Base-by-base conservation (phyloP, 352 stramenopile species). In the Phytophthora syringae region DNA sequence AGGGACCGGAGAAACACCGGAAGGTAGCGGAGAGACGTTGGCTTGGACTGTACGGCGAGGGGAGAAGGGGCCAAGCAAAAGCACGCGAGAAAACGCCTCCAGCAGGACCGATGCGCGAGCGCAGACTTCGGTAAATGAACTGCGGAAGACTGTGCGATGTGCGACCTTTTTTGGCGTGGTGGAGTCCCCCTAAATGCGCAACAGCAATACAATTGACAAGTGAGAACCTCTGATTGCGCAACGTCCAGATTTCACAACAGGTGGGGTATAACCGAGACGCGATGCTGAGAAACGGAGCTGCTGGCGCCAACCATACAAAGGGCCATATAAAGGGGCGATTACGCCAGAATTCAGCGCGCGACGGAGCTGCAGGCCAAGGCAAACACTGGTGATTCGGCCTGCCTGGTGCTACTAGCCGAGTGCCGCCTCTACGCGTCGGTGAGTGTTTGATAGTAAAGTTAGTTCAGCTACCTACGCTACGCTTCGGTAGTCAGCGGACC, bases 91-190 rank as follows among this genome's bases (percentile, higher is more conserved):
- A 10, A 20, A 58, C 11, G 48, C 55, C 42, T 43, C 47, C 47
- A 45, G 7, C 44, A 42, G 22, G 44, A 65, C 27, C 39, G 39
- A 32, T 47, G 57, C 25, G 34, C 55, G 22, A 61, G 16, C 15
- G 45, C 30, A 22, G 52, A 37, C 24, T 44, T 64, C 60, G 53
- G 52, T 64, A 69, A 64, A 64, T 64, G 60, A 57, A 5, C 27
- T 64, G 51, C 25, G n/a, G 52, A 56, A 58, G 53, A 64, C 44
- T 63, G 44, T 27, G 30, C 18, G 52, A 43, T 30, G 36, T 15
- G 5, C 18, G 24, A 12, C 51, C 21, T 39, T 45, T 34, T 61
- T 52, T 56, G 44, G 34, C 60, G 36, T 45, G 34, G 11, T 3
- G 10, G 22, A 7, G 7, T 5, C 1, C 22, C 52, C 36, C 60